A percentile compares a stretch with the other conserved stretches of the same genome.
phyloP scores from a whole-genome alignment of 192 early-diverging fungal species.

The Mortierella claussenii region DNA sequence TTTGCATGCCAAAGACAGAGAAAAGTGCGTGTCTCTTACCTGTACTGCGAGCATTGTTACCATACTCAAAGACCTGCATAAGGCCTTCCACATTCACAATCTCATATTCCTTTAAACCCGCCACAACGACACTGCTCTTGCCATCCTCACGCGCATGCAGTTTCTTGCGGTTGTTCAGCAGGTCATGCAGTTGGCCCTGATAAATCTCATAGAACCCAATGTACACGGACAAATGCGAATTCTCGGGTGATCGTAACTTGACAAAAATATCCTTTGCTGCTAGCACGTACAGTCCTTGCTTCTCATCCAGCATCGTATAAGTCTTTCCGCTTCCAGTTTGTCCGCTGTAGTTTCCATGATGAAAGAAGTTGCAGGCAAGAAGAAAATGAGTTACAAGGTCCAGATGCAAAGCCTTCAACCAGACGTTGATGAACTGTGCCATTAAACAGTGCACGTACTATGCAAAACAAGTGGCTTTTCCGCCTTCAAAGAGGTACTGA shows the following conservation, averaged over 20 bases:
- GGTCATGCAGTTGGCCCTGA: constrained; percentile 93
- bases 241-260: constrained; percentile 72
- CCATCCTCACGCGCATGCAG: constrained; percentile 98
- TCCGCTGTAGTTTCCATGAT: constrained; percentile 60
- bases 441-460: constrained; percentile 71
- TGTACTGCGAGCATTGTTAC: constrained; percentile 90
- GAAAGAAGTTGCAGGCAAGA: background rate
- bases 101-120: constrained; percentile 89
- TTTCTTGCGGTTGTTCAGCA: constrained; percentile 90
- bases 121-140: constrained; percentile 92
- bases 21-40: constrained; percentile 71
- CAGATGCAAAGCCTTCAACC: no score
- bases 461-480: constrained; percentile 99
- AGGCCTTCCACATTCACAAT: constrained; percentile 87
- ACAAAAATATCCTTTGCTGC: constrained; percentile 94
- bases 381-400: background rate
- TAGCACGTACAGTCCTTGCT: constrained; percentile 87
- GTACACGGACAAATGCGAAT: constrained; percentile 80
- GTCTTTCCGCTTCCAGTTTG: constrained; percentile 97
- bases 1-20: background rate
- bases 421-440: background rate
- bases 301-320: constrained; percentile 93
- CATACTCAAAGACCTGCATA: constrained; percentile 95
- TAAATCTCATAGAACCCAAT: constrained; percentile 98
- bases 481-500: constrained; percentile 93